Evolutionary conservation across 345 rosid species (phyloP).

Genomic region (Sonneratia alba): DNA sequence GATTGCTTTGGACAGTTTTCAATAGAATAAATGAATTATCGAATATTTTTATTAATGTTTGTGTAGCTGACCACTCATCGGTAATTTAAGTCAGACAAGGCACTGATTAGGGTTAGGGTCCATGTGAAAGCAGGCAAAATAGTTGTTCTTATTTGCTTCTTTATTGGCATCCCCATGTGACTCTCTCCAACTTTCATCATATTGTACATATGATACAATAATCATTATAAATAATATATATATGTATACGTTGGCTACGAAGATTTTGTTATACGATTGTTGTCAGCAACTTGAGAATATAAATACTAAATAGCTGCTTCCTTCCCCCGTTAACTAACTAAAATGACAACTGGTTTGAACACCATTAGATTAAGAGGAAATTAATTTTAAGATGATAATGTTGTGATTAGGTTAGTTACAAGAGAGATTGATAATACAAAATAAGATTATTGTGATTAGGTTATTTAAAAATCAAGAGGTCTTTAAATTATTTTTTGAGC

Average conservation of each 20-base stretch:
- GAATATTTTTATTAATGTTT: not conserved
- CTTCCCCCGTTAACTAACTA: no score
- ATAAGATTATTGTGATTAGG: no score
- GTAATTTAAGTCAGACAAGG: not conserved
- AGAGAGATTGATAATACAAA: no score
- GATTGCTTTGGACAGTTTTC: not conserved
- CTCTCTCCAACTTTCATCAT: conserved; percentile 6
- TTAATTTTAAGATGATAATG: no score
- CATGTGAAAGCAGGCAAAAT: conserved; percentile 3
- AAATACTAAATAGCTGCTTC: no score
- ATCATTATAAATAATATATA: no score
- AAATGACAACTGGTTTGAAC: no score
- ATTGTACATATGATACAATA: not conserved
- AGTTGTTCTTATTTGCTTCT: not conserved
- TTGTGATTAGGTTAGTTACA: no score
- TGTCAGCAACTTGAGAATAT: no score
- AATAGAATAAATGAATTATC: not conserved
- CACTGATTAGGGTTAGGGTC: conserved; percentile 5
- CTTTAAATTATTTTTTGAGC: no score
- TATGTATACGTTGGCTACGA: not conserved
- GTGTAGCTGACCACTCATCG: not conserved
- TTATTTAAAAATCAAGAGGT: no score
- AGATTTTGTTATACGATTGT: not conserved
- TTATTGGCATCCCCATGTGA: conserved; percentile 9
- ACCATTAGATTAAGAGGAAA: no score